Evolutionary conservation across 139 green algal species (phyloP).

Genomic region (Closterium sp.): DNA sequence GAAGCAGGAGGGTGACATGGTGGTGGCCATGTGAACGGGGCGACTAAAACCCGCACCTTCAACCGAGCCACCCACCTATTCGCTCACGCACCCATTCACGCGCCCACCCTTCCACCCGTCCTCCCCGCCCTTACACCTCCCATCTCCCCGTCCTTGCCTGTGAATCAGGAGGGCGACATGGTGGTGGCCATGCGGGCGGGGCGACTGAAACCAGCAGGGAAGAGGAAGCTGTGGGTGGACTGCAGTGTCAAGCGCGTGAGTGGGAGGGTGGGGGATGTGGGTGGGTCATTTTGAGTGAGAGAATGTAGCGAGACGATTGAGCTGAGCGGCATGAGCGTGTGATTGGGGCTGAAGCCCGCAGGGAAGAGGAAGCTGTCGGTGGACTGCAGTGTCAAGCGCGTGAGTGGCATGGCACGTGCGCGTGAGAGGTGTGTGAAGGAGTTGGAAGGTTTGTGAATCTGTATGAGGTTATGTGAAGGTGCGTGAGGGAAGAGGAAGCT

Average conservation of each 20-base stretch:
- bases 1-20: constrained; percentile 28
- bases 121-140: too few relatives aligned
- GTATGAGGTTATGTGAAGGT: too few relatives aligned
- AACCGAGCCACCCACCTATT: too few relatives aligned
- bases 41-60: background rate
- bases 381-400: constrained; percentile 10
- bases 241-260: constrained; percentile 22
- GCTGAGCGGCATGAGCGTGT: background rate
- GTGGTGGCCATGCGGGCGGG: constrained; percentile 29
- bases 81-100: too few relatives aligned
- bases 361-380: constrained; percentile 39
- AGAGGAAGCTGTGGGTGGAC: constrained; percentile 41
- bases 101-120: too few relatives aligned
- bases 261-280: background rate
- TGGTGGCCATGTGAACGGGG: constrained; percentile 16
- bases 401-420: background rate
- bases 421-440: too few relatives aligned
- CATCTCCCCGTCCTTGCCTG: too few relatives aligned
- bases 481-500: too few relatives aligned
- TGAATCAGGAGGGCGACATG: constrained; percentile 22
- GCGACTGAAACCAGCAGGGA: background rate
- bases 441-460: too few relatives aligned
- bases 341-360: background rate
- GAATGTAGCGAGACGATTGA: too few relatives aligned
- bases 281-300: background rate